Percentiles rank a stretch among this genome's conserved stretches.
Conservation (phyloP, 2,329 filamentous ascomycete genomes). For the Cadophora luteo-olivacea region DNA sequence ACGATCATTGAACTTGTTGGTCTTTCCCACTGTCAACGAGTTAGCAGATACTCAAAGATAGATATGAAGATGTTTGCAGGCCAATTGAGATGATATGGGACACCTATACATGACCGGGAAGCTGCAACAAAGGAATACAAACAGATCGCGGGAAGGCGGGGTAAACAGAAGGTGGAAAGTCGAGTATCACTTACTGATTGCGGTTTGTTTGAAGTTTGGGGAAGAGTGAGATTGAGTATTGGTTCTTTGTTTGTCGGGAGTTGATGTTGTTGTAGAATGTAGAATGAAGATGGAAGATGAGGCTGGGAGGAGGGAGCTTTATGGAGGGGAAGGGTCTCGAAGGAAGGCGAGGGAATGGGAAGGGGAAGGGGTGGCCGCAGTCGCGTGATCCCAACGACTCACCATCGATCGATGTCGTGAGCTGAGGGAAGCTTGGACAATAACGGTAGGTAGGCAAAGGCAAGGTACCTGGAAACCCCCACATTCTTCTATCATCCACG, state of each 20-base stretch:
- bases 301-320: conserved; percentile 20
- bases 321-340: conserved; percentile 4
- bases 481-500: conserved; percentile 17
- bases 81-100: conserved; percentile 27
- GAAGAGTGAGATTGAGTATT: conserved; percentile 21
- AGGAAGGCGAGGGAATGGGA: background rate
- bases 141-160: conserved; percentile 27
- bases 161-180: conserved; percentile 28
- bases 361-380: conserved; percentile 14
- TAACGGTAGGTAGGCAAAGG: background rate
- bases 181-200: conserved; percentile 39
- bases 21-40: conserved; percentile 82
- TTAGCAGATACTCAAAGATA: conserved; percentile 30
- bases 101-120: conserved; percentile 17
- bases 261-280: conserved; percentile 28
- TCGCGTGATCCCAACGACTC: conserved; percentile 22
- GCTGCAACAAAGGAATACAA: conserved; percentile 24
- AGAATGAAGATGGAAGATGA: conserved; percentile 15
- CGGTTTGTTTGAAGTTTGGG: conserved; percentile 26
- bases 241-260: conserved; percentile 16
- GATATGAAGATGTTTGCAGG: background rate
- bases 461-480: background rate
- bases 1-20: conserved; percentile 94
- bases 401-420: conserved; percentile 14
- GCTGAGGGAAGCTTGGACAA: conserved; percentile 4